Base-by-base conservation (phyloP, 2,329 filamentous ascomycete species). In the Colletotrichum sp. region DNA sequence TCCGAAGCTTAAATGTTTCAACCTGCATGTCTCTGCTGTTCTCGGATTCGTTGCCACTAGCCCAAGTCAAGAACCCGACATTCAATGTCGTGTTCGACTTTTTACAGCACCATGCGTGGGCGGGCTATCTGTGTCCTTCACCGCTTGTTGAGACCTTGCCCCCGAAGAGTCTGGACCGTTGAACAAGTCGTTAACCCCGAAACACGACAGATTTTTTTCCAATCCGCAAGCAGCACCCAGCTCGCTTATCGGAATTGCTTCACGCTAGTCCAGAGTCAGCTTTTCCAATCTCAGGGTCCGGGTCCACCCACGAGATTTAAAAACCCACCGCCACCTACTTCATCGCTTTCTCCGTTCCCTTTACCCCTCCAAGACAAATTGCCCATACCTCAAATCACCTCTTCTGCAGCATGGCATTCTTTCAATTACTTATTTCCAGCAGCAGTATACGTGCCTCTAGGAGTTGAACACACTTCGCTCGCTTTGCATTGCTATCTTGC, bases 231-330 rank as follows among this genome's bases (percentile, higher is more conserved):
- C 21, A 30, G 49, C 49, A 28, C 36, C 32, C n/a, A 52, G n/a
- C 49, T 69, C 36, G 36, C 71, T 69, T 63, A 73, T 74, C 67
- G 24, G 36, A 21, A 74, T 57, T 59, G 67, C 71, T 32, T 55
- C 71, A 62, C 71, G 69, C 71, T 74, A 74, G 71, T 74, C 71
- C 71, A 24, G 67, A 59, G 55, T 71, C 44, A 63, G 30, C 59
- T 59, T 74, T 59, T 15, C 39, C 57, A 69, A 60, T 70, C 71
- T 64, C 36, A 66, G 63, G 63, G 63, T 66, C 63, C 34, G 57
- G 44, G 26, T 49, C 66, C 71, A 64, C 71, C 36, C 66, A 74
- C 67, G 68, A 71, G 13, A 64, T 64, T 74, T 36, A 30, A 71
- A 65, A 62, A 34, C 7, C 24, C 69, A 36, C 66, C 59, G 59